Base-by-base conservation (phyloP, 2,329 filamentous ascomycete genomes). In the Calonectria hongkongensis region DNA sequence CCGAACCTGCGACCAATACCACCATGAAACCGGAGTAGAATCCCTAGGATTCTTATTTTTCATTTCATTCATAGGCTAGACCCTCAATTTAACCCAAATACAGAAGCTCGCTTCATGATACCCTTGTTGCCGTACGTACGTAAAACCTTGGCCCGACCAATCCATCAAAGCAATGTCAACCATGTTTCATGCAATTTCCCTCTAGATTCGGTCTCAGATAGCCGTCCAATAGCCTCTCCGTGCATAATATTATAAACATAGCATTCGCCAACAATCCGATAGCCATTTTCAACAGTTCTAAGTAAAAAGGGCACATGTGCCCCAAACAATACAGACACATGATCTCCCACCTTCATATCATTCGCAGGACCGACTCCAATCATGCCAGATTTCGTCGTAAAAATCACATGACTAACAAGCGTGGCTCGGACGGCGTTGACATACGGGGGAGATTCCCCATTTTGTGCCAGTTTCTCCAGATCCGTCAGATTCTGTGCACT, bases 191-290 rank as follows among this genome's bases (percentile, higher is more conserved):
- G 33, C 33, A 58, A 9, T 21, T n/a, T 58, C 4, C 33, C 13
- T 2, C 30, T 58, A 8, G 33, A 5, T 25, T 25, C 54, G 12
- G n/a, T 36, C 25, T 58, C 54, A 18, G 54, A 39, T 21, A 58
- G n/a, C 13, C 33, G 30, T 16, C 33, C 25, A 58, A 58, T 36
- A 25, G n/a, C 54, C 12, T 58, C 54, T 9, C 54, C 54, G 25
- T 58, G 54, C 54, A 58, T 58, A 10, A 58, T 15, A 27, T 33
- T 58, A 41, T 58, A 58, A 27, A 36, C 36, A 58, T 58, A 58
- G 12, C 54, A 58, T 27, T 58, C 54, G 4, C 54, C 54, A 39
- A 58, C 33, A 25, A 58, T 12, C 5, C n/a, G 54, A 41, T 58
- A 58, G 2, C n/a, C 54, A 27, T 16, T 27, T 25, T 58, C 54